Conservation (phyloP, 1,284 basidiomycete genomes). For the Chondrostereum purpureum region DNA sequence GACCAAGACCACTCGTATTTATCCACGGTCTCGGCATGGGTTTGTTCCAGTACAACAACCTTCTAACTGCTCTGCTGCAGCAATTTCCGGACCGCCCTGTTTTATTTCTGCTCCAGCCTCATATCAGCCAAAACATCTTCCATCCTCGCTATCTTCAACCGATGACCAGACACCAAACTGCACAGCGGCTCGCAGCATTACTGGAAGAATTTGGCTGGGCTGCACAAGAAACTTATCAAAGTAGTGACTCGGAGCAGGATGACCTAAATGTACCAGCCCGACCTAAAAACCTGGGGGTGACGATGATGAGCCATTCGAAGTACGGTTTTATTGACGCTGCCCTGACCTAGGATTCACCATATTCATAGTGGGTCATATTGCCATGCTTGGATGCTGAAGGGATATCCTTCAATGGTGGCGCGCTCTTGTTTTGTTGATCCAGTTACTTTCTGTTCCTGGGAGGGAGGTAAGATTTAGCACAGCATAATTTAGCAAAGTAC, state of each 20-base stretch:
- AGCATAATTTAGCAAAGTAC: conserved; percentile 1
- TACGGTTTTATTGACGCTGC: conserved; percentile 27
- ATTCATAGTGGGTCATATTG: conserved; percentile 59
- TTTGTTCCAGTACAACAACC: conserved; percentile 55
- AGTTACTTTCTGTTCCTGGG: conserved; percentile 85
- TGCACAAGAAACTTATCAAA: conserved; percentile 18
- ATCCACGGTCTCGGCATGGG: conserved; percentile 86
- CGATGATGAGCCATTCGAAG: conserved; percentile 86
- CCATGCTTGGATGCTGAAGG: conserved; percentile 84
- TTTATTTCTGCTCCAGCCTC: conserved; percentile 75
- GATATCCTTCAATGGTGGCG: conserved; percentile 57
- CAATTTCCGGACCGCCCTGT: conserved; percentile 66
- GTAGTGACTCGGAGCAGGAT: conserved; percentile 22
- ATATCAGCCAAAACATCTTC: conserved; percentile 81
- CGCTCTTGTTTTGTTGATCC: conserved; percentile 88
- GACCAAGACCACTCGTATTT: conserved; percentile 71
- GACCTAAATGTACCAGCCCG: conserved; percentile 15
- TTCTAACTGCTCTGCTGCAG: conserved; percentile 44
- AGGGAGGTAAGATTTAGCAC: conserved; percentile 53
- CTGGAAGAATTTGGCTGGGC: conserved; percentile 66
- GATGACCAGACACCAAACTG: conserved; percentile 55
- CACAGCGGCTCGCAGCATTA: conserved; percentile 51
- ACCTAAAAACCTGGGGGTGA: conserved; percentile 48
- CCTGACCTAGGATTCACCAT: conserved; percentile 12
- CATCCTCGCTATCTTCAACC: conserved; percentile 69